Conservation (phyloP, 805 yeast genomes). For the Spathaspora boniae region DNA sequence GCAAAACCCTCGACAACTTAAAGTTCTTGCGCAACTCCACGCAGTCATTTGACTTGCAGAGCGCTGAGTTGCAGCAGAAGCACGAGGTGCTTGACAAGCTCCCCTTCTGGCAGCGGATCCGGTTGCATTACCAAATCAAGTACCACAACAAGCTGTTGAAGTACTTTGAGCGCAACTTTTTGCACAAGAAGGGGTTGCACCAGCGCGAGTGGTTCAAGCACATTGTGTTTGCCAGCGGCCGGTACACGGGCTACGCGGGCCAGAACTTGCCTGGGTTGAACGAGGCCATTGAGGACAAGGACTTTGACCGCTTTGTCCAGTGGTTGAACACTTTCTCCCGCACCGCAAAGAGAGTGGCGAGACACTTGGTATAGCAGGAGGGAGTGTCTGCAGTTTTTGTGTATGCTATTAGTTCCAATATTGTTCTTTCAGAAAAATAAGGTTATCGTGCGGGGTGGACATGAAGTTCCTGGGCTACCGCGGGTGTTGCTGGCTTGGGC, state of each 20-base stretch:
- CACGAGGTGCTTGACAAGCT: constrained; percentile 29
- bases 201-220: constrained; percentile 62
- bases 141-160: constrained; percentile 35
- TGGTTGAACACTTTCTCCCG: constrained; percentile 45
- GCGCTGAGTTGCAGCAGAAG: constrained; percentile 25
- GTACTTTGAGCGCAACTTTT: constrained; percentile 53
- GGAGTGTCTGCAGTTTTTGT: too few species aligned
- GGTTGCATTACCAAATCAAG: constrained; percentile 26
- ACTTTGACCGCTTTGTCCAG: constrained; percentile 40
- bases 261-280: constrained; percentile 57
- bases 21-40: constrained; percentile 19
- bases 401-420: too few species aligned
- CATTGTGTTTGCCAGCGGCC: constrained; percentile 58
- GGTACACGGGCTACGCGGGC: constrained; percentile 47
- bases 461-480: too few species aligned
- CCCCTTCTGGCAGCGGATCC: constrained; percentile 33
- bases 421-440: too few species aligned
- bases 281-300: constrained; percentile 49
- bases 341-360: constrained; percentile 29
- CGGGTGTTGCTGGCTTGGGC: too few species aligned
- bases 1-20: constrained; percentile 19
- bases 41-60: constrained; percentile 24
- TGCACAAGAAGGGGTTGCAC: constrained; percentile 44
- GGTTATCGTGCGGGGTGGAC: too few species aligned
- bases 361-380: constrained; percentile 4